Evolutionary conservation across 352 stramenopile species (phyloP).

Genomic region (Hyaloperonospora brassicae): DNA sequence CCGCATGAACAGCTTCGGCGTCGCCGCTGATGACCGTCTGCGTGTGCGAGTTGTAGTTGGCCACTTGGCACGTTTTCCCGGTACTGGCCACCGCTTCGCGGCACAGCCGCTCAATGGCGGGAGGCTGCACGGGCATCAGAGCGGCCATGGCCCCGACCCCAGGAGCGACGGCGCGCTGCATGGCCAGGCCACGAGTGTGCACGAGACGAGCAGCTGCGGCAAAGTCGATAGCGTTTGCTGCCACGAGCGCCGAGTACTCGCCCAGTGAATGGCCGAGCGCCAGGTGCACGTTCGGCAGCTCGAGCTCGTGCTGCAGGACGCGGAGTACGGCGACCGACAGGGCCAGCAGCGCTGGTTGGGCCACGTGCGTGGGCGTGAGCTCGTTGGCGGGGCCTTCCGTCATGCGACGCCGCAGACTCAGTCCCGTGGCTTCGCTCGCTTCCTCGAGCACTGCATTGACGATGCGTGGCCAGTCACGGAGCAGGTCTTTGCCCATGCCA

Average conservation of each 20-base stretch:
- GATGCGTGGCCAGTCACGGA: slow-evolving; percentile 56
- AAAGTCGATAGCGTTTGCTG: slow-evolving; percentile 53
- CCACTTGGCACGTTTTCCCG: slow-evolving; percentile 55
- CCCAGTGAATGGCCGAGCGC: slow-evolving; percentile 78
- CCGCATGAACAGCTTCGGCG: slow-evolving; percentile 35
- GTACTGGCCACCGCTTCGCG: slow-evolving; percentile 27
- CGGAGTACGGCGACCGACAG: slow-evolving; percentile 70
- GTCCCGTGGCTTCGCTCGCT: slow-evolving; percentile 57
- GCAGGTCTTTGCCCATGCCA: slow-evolving; percentile 69
- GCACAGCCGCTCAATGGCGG: slow-evolving; percentile 54
- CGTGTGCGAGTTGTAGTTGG: slow-evolving; percentile 87
- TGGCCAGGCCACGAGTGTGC: slow-evolving; percentile 58
- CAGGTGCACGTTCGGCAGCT: slow-evolving; percentile 33
- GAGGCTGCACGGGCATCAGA: slow-evolving; percentile 50
- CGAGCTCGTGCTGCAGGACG: slow-evolving; percentile 56
- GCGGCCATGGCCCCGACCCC: slow-evolving; percentile 68
- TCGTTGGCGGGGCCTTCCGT: slow-evolving; percentile 44
- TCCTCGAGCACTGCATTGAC: slow-evolving; percentile 60
- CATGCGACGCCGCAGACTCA: slow-evolving; percentile 55
- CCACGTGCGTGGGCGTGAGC: slow-evolving; percentile 65
- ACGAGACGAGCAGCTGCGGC: slow-evolving; percentile 59
- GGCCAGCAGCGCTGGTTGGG: slow-evolving; percentile 74
- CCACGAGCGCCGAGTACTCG: slow-evolving; percentile 82
- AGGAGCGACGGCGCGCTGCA: slow-evolving; percentile 51
- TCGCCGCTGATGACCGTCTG: slow-evolving; percentile 81